Base-by-base conservation (phyloP, 2,329 filamentous ascomycete genomes). In the Didymella sp. region DNA sequence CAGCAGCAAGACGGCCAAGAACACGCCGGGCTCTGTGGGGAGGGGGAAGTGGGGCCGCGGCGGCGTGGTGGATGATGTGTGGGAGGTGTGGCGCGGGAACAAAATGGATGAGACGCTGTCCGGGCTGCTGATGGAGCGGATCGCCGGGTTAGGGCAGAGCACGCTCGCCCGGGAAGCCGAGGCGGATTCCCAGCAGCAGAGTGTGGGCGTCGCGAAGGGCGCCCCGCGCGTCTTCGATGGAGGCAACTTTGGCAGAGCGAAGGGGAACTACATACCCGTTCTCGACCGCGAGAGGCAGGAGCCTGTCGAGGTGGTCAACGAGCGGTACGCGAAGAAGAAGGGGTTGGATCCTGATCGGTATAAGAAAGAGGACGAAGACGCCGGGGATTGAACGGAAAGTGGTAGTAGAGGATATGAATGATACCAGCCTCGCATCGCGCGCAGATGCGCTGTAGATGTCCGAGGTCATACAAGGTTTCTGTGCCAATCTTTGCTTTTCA, bases 81-180 rank as follows among this genome's bases (percentile, higher is more conserved):
- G 95, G 95, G 81, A 84, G 59, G 79, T 87, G 21, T 99, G 95
- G 94, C 85, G 91, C 58, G 85, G 87, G 70, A 82, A 85, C 51
- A 96, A 96, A 81, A 90, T 98, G 64, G 92, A 98, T 69, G 95
- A 98, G 81, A 80, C 96, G 49, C 81, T 99, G 53, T 87, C 91
- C 0, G 87, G 85, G 57, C 85, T 87, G 64, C 78, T 99, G 47
- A 80, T 98, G 58, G 85, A 90, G 68, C 77, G 88, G 45, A 79
- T 83, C 17, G 79, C 84, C 4, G 62, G 33, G 8, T 73, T 79
- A 53, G 79, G 80, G 3, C 58, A 63, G 46, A 61, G 62, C 15
- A 73, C 62, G 48, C 60, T 73, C 28, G 67, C 64, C 46, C 37
- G 42, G 28, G 58, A 63, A 56, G 49, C 48, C 19, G 54, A 56